A percentile compares a stretch with the other conserved stretches of the same genome.
Evolutionary conservation across 164 flowering plant species (phyloP).

Genomic region (Berberis vulgaris): DNA sequence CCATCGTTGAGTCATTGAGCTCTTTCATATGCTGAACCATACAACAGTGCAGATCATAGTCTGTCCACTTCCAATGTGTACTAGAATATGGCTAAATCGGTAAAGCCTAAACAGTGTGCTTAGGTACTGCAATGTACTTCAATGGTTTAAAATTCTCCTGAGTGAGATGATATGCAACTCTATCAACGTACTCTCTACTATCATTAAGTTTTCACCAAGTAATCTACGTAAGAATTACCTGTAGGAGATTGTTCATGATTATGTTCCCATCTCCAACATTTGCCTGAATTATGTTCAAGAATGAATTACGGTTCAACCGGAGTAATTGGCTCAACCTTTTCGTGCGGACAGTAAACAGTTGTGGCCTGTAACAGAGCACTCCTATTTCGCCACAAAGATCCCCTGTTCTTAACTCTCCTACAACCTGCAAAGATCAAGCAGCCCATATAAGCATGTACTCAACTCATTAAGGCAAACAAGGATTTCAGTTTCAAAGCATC

Average conservation of each 20-base stretch:
- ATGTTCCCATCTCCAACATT: conserved; percentile 93
- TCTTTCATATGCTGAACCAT: conserved; percentile 70
- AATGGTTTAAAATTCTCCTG: too few relatives aligned
- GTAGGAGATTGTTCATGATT: conserved; percentile 88
- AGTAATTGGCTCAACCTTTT: conserved; percentile 74
- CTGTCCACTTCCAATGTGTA: too few relatives aligned
- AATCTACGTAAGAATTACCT: conserved; percentile 34
- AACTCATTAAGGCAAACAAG: not conserved
- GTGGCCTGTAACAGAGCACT: conserved; percentile 94
- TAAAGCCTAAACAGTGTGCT: not conserved
- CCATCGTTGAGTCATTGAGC: conserved; percentile 64
- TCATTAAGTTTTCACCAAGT: not conserved
- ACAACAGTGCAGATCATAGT: not conserved
- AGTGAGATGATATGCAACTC: too few relatives aligned
- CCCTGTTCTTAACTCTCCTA: conserved; percentile 62
- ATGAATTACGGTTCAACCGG: conserved; percentile 72
- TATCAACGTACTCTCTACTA: not conserved
- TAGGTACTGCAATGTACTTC: too few relatives aligned
- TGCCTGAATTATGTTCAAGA: conserved; percentile 80
- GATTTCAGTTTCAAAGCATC: not conserved
- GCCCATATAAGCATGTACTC: not conserved
- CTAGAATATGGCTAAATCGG: not conserved
- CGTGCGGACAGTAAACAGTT: conserved; percentile 81
- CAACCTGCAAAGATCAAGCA: conserved; percentile 34
- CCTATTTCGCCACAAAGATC: conserved; percentile 89